phyloP scores from a whole-genome alignment of 2,329 filamentous ascomycete genomes.

The Ophiostoma piceae region DNA sequence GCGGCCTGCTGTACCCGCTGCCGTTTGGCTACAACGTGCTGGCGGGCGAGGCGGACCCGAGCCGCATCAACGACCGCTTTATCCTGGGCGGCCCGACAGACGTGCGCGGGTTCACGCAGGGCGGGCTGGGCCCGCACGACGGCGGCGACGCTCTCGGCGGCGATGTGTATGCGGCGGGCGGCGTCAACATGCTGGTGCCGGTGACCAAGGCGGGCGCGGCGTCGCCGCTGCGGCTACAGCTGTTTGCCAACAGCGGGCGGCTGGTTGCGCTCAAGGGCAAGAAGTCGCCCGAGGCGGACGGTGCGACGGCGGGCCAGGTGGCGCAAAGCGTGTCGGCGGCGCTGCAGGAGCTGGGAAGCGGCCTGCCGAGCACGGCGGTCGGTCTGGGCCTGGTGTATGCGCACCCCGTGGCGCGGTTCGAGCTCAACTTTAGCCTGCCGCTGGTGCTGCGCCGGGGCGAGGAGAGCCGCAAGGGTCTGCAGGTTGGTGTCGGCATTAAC shows the following conservation, averaged over 20 bases:
- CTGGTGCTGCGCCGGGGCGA: conserved; percentile 77
- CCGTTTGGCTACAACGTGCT: conserved; percentile 54
- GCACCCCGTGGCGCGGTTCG: conserved; percentile 86
- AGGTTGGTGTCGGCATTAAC: conserved; percentile 93
- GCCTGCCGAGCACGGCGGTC: conserved; percentile 76
- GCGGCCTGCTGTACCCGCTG: conserved; percentile 79
- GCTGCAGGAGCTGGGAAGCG: conserved; percentile 64
- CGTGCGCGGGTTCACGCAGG: conserved; percentile 86
- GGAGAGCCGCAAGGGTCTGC: conserved; percentile 81
- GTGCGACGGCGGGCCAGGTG: conserved; percentile 38
- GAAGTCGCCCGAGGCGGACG: conserved; percentile 41
- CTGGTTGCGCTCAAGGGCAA: conserved; percentile 66
- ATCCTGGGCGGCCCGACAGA: conserved; percentile 90
- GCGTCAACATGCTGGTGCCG: conserved; percentile 78
- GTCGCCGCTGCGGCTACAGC: conserved; percentile 77
- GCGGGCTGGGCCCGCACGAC: conserved; percentile 83
- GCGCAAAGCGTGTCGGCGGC: conserved; percentile 54
- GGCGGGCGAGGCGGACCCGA: conserved; percentile 54
- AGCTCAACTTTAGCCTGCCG: conserved; percentile 91
- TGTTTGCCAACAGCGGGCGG: conserved; percentile 86
- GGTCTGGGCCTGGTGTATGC: conserved; percentile 91
- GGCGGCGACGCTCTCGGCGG: conserved; percentile 81
- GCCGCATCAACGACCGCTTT: conserved; percentile 89
- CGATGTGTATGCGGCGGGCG: conserved; percentile 85
- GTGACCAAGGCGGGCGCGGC: conserved; percentile 76